phyloP scores from a whole-genome alignment of 1,284 basidiomycete genomes.

The Omphalotus olearius region DNA sequence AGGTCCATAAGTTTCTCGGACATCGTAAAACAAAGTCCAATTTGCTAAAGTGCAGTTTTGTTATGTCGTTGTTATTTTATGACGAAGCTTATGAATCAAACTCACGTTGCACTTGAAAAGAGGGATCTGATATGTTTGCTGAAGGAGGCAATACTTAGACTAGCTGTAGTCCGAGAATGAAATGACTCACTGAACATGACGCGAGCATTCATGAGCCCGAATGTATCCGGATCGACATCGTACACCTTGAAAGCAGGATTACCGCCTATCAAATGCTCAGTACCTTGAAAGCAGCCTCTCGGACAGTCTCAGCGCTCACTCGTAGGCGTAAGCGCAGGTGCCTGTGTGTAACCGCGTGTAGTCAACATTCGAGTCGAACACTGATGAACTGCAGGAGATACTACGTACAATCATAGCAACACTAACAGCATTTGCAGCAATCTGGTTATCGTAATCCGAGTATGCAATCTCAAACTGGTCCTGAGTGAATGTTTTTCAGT shows the following conservation, averaged over 20 bases:
- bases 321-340: conserved; percentile 51
- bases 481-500: conserved; percentile 17
- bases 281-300: not conserved
- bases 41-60: conserved; percentile 28
- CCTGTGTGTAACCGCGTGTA: conserved; percentile 1
- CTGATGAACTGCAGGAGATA: not conserved
- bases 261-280: conserved; percentile 27
- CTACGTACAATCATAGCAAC: conserved; percentile 40
- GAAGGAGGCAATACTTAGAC: not conserved
- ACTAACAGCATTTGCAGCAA: conserved; percentile 43
- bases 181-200: conserved; percentile 35
- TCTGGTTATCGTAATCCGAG: conserved; percentile 45
- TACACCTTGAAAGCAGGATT: conserved; percentile 52
- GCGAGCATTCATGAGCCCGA: conserved; percentile 45
- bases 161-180: not conserved
- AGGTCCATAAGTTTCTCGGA: conserved; percentile 45
- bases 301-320: conserved; percentile 26
- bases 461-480: conserved; percentile 60
- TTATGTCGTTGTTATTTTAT: conserved; percentile 2
- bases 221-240: conserved; percentile 50
- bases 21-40: conserved; percentile 56
- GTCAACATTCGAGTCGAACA: not conserved
- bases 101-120: conserved; percentile 33
- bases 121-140: conserved; percentile 35
- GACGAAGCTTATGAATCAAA: not conserved